Evolutionary conservation across 306 rosid species (phyloP), one percentile per base, ranked within the genome.

Genomic region (Trichosanthes cucumerina): DNA sequence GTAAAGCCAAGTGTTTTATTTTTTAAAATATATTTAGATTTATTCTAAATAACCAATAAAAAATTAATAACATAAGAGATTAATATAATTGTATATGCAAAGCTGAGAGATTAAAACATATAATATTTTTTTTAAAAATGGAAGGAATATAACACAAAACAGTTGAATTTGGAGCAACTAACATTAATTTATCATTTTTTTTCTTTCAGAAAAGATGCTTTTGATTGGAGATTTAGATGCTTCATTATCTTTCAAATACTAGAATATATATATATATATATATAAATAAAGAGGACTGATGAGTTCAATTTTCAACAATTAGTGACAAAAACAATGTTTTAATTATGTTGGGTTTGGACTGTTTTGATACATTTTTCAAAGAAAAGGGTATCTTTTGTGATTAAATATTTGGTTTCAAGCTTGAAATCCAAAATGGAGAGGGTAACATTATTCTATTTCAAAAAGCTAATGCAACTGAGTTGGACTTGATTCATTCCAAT

Each of bases 251-350:
- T 28, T 62, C n/a, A 62, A 62, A 15, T 6, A 62, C 10, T 28
- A 62, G 1, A 0, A 62, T 13, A 31, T 62, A 28, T 28, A 19
- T 34, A 64, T 65, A 36, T 8, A 65, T 12, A 59, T 5, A 14
- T 15, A 50, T 14, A 47, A 60, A 60, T 6, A 31, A 26, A 1
- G 8, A 13, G 1, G 15, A 2, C 56, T 16, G 33, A 31, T 33
- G 11, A 34, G 71, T 64, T 64, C 16, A 68, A 68, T 68, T 39
- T 68, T 68, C 75, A 68, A 68, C 75, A 5, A 19, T 68, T 68
- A 68, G 19, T 39, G 9, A 68, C 34, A 41, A 69, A 10, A 21
- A 41, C 13, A 69, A 69, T 69, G 53, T 36, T 65, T 57, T 19
- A 3, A 41, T 69, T 39, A 10, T 69, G 53, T 2, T 66, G 47